Percentiles rank a stretch among this genome's conserved stretches.
Conservation (phyloP, 2,329 filamentous ascomycete species). For the Elsinoe perseae region DNA sequence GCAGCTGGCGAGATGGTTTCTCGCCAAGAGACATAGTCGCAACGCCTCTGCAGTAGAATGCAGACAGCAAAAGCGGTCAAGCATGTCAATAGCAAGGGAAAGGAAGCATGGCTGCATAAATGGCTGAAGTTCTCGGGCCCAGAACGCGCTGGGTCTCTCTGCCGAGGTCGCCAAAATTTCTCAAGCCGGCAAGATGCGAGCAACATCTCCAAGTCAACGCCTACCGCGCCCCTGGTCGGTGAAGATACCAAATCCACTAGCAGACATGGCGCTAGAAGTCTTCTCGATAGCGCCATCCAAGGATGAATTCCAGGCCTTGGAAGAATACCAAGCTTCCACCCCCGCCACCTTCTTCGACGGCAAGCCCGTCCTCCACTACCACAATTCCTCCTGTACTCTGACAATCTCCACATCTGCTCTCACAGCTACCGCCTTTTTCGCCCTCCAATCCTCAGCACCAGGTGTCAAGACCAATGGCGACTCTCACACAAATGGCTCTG, state of each 20-base stretch:
- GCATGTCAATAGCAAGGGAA: neutral
- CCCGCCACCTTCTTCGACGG: conserved; percentile 63
- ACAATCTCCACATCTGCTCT: conserved; percentile 50
- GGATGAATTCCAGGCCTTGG: conserved; percentile 55
- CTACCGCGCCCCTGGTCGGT: neutral
- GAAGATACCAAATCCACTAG: neutral
- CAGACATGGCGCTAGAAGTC: conserved; percentile 38
- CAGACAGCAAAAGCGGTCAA: neutral
- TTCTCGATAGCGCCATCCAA: conserved; percentile 51
- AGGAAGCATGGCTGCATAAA: neutral
- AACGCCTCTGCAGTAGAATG: neutral
- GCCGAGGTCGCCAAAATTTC: neutral
- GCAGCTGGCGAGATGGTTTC: neutral
- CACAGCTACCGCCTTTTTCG: conserved; percentile 35
- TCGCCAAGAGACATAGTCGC: neutral
- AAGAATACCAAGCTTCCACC: conserved; percentile 64
- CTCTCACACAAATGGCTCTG: conserved; percentile 20
- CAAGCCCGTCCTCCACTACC: conserved; percentile 63
- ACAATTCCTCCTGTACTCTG: conserved; percentile 50
- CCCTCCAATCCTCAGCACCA: conserved; percentile 43
- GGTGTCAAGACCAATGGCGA: conserved; percentile 17
- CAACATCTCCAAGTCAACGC: neutral
- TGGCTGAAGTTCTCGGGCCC: neutral
- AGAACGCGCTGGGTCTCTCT: neutral
- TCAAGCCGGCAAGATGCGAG: neutral